These are phyloP conservation scores for Pyrenochaeta sp. DNA, from an alignment of 2,329 filamentous ascomycete species.

Conservation along the genomic window DNA sequence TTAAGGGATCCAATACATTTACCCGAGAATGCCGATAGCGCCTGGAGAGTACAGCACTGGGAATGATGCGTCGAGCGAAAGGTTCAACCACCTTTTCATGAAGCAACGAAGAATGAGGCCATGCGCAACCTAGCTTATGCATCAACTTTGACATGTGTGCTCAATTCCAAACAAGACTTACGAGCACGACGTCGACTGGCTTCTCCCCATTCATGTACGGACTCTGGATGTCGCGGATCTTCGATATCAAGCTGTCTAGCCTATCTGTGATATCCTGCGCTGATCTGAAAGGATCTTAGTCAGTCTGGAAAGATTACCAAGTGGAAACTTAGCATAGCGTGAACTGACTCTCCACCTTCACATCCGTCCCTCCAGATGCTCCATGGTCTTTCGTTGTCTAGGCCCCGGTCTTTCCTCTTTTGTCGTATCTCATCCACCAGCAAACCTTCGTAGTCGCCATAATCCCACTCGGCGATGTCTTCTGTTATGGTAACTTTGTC, in stretches of 20 bases:
- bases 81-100: constrained; percentile 81
- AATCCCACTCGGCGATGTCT: constrained; percentile 85
- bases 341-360: constrained; percentile 73
- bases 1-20: constrained; percentile 46
- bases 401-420: constrained; percentile 65
- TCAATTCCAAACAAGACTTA: background rate
- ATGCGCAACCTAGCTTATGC: constrained; percentile 68
- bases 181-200: constrained; percentile 71
- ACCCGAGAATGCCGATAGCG: constrained; percentile 83
- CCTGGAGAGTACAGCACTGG: constrained; percentile 82
- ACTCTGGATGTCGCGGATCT: constrained; percentile 71
- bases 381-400: constrained; percentile 66
- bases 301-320: too few species aligned
- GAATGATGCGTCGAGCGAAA: constrained; percentile 73
- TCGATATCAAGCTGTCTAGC: constrained; percentile 75
- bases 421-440: constrained; percentile 72
- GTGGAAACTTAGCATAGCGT: background rate
- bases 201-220: constrained; percentile 53
- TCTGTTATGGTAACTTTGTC: constrained; percentile 70
- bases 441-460: constrained; percentile 86
- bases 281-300: constrained; percentile 47
- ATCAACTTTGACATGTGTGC: too few species aligned
- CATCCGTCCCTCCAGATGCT: constrained; percentile 93
- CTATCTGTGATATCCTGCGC: constrained; percentile 74
- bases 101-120: constrained; percentile 86